Evolutionary conservation across 202 grass and related monocot genomes (phyloP).

Genomic region (Sporobolus alterniflorus): DNA sequence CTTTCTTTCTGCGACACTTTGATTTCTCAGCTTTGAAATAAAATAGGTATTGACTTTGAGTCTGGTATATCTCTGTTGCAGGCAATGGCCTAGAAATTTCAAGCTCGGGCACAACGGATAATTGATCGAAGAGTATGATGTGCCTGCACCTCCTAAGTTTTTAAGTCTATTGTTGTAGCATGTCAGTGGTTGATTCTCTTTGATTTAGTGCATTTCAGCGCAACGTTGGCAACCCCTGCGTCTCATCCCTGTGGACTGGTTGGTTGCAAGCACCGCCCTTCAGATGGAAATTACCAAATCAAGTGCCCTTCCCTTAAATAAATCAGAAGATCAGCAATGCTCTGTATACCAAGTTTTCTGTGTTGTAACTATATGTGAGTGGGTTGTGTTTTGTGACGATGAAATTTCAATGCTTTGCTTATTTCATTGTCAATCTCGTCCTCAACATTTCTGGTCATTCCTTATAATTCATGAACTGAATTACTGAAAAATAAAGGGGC

Average conservation of each 20-base stretch:
- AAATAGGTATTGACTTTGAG: neutral
- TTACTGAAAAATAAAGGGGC: too few relatives aligned
- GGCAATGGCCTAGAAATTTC: constrained; percentile 60
- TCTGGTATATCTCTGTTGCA: constrained; percentile 20
- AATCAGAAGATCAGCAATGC: neutral
- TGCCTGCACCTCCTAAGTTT: neutral
- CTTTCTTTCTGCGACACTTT: neutral
- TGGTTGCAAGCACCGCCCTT: constrained; percentile 37
- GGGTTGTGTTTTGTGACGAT: neutral
- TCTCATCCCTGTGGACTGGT: neutral
- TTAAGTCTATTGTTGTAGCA: constrained; percentile 16
- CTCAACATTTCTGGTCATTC: too few relatives aligned
- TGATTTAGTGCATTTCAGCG: constrained; percentile 1
- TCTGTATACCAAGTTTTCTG: neutral
- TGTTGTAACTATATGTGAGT: constrained; percentile 17
- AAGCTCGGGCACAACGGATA: constrained; percentile 15
- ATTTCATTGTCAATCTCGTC: neutral
- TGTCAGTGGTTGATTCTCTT: neutral
- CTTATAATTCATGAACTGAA: too few relatives aligned
- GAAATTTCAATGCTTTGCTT: neutral
- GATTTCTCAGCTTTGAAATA: neutral
- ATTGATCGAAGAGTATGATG: constrained; percentile 14
- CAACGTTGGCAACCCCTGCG: neutral
- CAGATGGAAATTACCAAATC: neutral
- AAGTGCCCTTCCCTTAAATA: constrained; percentile 7